Conservation (phyloP, 139 green algal species). For the Eudorina sp. region DNA sequence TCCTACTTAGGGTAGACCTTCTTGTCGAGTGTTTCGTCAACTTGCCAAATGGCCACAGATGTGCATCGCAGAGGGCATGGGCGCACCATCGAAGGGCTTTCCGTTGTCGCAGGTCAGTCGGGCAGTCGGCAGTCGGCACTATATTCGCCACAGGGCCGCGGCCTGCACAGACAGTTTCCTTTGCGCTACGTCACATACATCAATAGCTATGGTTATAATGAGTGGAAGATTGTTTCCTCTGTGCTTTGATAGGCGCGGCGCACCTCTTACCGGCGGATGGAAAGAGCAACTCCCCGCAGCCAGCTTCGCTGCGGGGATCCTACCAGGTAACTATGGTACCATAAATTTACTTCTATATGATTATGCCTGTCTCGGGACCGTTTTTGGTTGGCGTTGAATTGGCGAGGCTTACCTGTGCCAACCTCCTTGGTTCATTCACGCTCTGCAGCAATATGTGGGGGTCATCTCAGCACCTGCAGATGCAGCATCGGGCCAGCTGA, state of each 20-base stretch:
- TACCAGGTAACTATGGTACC: conserved; percentile 18
- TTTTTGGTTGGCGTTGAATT: no score
- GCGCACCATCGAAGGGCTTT: neutral
- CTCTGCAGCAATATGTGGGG: conserved; percentile 3
- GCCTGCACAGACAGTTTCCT: neutral
- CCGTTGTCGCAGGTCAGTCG: neutral
- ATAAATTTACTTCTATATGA: neutral
- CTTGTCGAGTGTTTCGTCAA: neutral
- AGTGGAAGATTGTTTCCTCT: no score
- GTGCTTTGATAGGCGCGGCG: conserved; percentile 2
- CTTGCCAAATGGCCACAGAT: conserved; percentile 30
- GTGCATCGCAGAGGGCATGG: conserved; percentile 13
- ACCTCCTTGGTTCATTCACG: neutral
- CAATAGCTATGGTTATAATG: no score
- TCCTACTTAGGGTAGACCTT: neutral
- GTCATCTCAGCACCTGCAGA: neutral
- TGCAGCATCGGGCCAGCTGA: neutral
- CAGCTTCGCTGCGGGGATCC: neutral
- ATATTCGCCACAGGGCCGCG: neutral
- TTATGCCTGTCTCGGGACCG: neutral
- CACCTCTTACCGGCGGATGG: neutral
- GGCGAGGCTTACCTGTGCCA: neutral
- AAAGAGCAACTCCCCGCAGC: conserved; percentile 4
- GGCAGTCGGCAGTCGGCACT: neutral
- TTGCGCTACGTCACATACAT: no score